Evolutionary conservation across 768 basidiomycete species (phyloP).

Genomic region (Russula ochroleuca): DNA sequence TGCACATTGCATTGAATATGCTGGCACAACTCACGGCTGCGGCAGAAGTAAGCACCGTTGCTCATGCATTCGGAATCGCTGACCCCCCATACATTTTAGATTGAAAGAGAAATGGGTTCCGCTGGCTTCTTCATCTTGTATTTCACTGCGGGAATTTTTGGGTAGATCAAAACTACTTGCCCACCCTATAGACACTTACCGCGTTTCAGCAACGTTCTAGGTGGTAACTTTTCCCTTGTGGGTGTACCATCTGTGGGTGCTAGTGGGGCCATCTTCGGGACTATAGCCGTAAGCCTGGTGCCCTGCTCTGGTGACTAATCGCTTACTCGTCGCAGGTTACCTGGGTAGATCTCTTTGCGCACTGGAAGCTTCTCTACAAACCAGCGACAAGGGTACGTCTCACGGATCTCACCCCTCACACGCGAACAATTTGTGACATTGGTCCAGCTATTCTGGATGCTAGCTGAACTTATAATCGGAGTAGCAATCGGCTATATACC

Average conservation of each 20-base stretch:
- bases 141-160: conserved; percentile 89
- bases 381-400: conserved; percentile 68
- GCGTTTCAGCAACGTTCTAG: conserved; percentile 65
- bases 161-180: conserved; percentile 42
- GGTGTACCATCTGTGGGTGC: conserved; percentile 89
- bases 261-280: conserved; percentile 89
- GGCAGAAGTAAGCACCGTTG: conserved; percentile 51
- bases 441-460: conserved; percentile 71
- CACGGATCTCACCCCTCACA: background rate
- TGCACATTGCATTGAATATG: conserved; percentile 92
- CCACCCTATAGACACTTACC: background rate
- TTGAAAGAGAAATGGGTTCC: conserved; percentile 91
- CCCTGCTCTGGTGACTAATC: conserved; percentile 8
- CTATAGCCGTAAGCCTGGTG: conserved; percentile 54
- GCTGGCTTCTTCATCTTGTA: conserved; percentile 81
- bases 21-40: conserved; percentile 77
- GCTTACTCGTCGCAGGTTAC: conserved; percentile 45
- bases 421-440: background rate
- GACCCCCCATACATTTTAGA: conserved; percentile 38
- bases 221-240: conserved; percentile 88
- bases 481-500: conserved; percentile 81
- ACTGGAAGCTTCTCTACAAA: conserved; percentile 85
- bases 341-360: conserved; percentile 86
- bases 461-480: conserved; percentile 82
- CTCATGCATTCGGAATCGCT: background rate